Evolutionary conservation across 2,329 filamentous ascomycete genomes (phyloP).

Genomic region (Xylariaceae sp.): DNA sequence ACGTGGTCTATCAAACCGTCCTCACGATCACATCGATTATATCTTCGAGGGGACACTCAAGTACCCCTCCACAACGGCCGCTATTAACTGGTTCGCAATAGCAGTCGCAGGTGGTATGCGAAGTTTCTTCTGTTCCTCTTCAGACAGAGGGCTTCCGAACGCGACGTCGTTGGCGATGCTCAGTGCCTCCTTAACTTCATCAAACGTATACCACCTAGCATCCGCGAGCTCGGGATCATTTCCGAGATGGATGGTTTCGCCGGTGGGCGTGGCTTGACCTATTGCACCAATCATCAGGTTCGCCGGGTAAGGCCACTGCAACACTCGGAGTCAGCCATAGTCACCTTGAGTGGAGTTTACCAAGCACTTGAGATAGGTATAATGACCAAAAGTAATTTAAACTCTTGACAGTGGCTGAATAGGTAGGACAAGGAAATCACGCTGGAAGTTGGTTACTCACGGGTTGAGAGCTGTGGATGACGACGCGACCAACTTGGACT

Average conservation of each 20-base stretch:
- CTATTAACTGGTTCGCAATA: conserved; percentile 86
- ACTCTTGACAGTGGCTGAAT: neutral
- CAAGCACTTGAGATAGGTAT: no score
- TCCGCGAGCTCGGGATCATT: conserved; percentile 90
- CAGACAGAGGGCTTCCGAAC: conserved; percentile 58
- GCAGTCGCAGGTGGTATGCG: conserved; percentile 80
- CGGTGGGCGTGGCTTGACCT: conserved; percentile 72
- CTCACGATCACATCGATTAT: conserved; percentile 1
- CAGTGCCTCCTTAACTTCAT: conserved; percentile 75
- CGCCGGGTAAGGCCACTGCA: conserved; percentile 72
- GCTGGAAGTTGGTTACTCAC: neutral
- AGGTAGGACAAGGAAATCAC: neutral
- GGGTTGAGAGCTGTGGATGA: conserved; percentile 79
- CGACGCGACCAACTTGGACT: conserved; percentile 69
- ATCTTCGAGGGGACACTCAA: conserved; percentile 17
- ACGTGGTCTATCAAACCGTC: no score
- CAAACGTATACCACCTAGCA: conserved; percentile 81
- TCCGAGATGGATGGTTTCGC: conserved; percentile 75
- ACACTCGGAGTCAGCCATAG: neutral
- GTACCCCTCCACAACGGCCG: conserved; percentile 52
- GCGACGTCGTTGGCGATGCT: conserved; percentile 52
- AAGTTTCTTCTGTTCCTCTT: conserved; percentile 69
- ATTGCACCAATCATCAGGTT: conserved; percentile 86
- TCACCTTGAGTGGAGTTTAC: neutral
- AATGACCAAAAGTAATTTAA: neutral